Evolutionary conservation across 257 asterid genomes (phyloP), one percentile per base, ranked within the genome.

Genomic region (Solanum arcanum): DNA sequence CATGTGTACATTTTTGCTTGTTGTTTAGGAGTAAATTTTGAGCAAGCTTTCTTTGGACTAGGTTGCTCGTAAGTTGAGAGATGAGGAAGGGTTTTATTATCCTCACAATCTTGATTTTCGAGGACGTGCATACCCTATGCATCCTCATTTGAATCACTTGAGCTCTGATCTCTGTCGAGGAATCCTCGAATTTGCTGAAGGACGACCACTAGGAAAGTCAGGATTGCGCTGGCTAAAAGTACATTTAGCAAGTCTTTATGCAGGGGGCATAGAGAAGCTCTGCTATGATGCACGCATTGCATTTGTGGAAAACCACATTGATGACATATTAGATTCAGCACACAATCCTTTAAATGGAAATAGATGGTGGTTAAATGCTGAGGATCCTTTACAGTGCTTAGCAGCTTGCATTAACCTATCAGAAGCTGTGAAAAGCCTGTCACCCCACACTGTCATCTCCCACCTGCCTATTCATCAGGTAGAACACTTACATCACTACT

Each of bases 101-200:
- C 98, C 99, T 59, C 99, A 97, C 93, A 97, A 97, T 93, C 94
- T 97, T 85, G 99, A 97, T 93, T 97, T 97, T 84, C 94, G 99
- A 84, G 99, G 99, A 86, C 98, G 99, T 80, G 99, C 99, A 86
- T 97, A 97, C 89, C 99, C 99, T 56, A 95, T 97, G 99, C 98
- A 97, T 91, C 98, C 99, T 18, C 98, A 97, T 92, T 88, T 97
- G 88, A 97, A 95, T 91, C 98, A 97, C 90, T 94, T 97, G 44
- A 94, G 96, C 90, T 95, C 98, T 73, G 99, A 97, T 94, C 93
- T 95, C 29, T 97, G 99, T 90, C 92, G 99, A 90, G 99, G 98
- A 78, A 91, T 94, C 91, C 98, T 97, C 83, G 99, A 97, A 90
- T 97, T 97, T 92, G 93, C 98, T 85, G 99, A 97, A 90, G 99